Evolutionary conservation across 2,329 filamentous ascomycete species (phyloP).

Genomic region (Hawksworthiomyces lignivorus): DNA sequence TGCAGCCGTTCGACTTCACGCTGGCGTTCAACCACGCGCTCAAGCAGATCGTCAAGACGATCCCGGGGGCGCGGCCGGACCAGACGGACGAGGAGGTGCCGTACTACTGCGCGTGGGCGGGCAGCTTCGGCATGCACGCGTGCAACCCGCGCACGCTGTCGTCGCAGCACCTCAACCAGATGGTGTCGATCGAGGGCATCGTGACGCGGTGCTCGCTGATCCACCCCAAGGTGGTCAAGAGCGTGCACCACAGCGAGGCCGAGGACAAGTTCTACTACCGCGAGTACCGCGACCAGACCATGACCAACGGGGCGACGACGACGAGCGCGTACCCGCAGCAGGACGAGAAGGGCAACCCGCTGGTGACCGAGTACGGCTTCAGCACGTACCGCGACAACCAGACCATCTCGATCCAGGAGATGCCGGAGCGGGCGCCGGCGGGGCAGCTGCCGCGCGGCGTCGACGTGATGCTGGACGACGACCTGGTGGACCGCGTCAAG

Average conservation of each 20-base stretch:
- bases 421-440: constrained; percentile 93
- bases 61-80: constrained; percentile 66
- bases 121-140: constrained; percentile 88
- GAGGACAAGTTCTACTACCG: constrained; percentile 81
- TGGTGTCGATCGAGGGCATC: constrained; percentile 96
- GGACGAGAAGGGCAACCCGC: constrained; percentile 84
- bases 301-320: constrained; percentile 84
- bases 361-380: constrained; percentile 93
- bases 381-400: constrained; percentile 95
- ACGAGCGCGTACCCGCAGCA: constrained; percentile 91
- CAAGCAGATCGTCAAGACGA: constrained; percentile 76
- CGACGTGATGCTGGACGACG: constrained; percentile 93
- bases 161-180: constrained; percentile 83
- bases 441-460: constrained; percentile 92
- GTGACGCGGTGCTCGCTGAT: constrained; percentile 95
- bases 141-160: constrained; percentile 92
- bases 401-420: constrained; percentile 96
- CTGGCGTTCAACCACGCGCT: constrained; percentile 85
- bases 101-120: constrained; percentile 96
- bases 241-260: constrained; percentile 89
- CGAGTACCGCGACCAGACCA: constrained; percentile 93
- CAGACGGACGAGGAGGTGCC: constrained; percentile 71
- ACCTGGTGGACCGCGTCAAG: constrained; percentile 89
- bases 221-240: constrained; percentile 94
- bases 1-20: constrained; percentile 79